phyloP scores from a whole-genome alignment of 1,139 yeast genomes.

The Candida labiduridarum region DNA sequence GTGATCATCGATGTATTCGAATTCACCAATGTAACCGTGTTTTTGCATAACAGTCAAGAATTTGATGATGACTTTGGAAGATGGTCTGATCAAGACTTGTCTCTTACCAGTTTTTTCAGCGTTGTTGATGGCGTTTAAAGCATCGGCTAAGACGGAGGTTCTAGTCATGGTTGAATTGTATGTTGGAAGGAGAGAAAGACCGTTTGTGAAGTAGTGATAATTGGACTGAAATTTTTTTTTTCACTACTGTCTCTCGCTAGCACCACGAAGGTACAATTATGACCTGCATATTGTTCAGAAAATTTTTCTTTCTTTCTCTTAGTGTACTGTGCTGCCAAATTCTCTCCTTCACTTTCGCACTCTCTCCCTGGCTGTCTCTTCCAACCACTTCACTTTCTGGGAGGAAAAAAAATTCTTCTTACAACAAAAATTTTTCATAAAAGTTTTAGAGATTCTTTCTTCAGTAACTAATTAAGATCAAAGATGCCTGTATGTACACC shows the following conservation, averaged over 20 bases:
- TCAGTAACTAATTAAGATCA: slow-evolving; percentile 14
- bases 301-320: neutral
- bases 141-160: slow-evolving; percentile 98
- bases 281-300: slow-evolving; percentile 4
- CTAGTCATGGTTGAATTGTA: slow-evolving; percentile 73
- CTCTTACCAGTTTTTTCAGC: slow-evolving; percentile 99
- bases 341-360: neutral
- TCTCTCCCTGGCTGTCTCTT: neutral
- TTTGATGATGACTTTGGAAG: slow-evolving; percentile 97
- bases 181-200: slow-evolving; percentile 4
- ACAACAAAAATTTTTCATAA: slow-evolving; percentile 8
- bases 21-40: slow-evolving; percentile 99
- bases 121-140: slow-evolving; percentile 96
- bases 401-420: slow-evolving; percentile 9
- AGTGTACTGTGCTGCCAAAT: neutral
- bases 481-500: slow-evolving; percentile 42
- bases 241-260: neutral
- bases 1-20: slow-evolving; percentile 98
- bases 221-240: slow-evolving; percentile 3
- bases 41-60: slow-evolving; percentile 97
- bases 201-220: neutral
- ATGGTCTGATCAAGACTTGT: slow-evolving; percentile 98
- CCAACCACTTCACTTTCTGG: neutral
- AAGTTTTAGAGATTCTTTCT: slow-evolving; percentile 10
- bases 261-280: neutral